Base-by-base conservation (phyloP, 352 stramenopile species). In the Pythium apleroticum region DNA sequence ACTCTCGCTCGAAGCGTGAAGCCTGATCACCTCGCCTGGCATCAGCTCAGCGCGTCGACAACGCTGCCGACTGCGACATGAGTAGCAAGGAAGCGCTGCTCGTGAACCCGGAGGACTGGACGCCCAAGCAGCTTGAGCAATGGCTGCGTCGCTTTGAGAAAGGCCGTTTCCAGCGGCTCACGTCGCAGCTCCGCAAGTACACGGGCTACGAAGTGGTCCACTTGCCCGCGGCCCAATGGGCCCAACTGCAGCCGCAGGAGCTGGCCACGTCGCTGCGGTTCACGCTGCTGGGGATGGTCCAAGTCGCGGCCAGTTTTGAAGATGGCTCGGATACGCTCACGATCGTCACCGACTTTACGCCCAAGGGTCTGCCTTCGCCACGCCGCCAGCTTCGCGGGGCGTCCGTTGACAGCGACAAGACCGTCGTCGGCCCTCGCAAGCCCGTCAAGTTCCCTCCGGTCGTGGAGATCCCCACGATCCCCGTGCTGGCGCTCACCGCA, bases 221-320 rank as follows among this genome's bases (percentile, higher is more conserved):
- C 52, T 82, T 95, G 57, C 62, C 68, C 24, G 65, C 81, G 1
- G 62, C 74, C 1, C 67, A 76, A 30, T 93, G 86, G 84, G 76
- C 77, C 0, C 52, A 76, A 33, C 56, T 93, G 14, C 62, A 81
- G 48, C 84, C 84, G 7, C 69, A 68, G 8, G 74, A 90, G 52
- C 60, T 95, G 27, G 83, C 84, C 2, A 86, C 72, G 24, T 91
- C 81, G 20, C 75, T 93, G 56, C 84, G 86, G 52, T 91, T 93
- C 70, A 93, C 86, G 49, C 74, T 95, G 22, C 70, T 95, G 35
- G 86, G 84, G 3, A 93, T 95, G 86, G 76, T 88, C 22, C 86
- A 95, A 62, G 79, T 95, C 28, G 81, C 83, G 12, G 15, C 39
- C 15, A 74, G 66, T 4, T 62, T 71, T 17, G 81, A 90, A 14